phyloP scores from a whole-genome alignment of 768 basidiomycete genomes.

The Trametes villosa region DNA sequence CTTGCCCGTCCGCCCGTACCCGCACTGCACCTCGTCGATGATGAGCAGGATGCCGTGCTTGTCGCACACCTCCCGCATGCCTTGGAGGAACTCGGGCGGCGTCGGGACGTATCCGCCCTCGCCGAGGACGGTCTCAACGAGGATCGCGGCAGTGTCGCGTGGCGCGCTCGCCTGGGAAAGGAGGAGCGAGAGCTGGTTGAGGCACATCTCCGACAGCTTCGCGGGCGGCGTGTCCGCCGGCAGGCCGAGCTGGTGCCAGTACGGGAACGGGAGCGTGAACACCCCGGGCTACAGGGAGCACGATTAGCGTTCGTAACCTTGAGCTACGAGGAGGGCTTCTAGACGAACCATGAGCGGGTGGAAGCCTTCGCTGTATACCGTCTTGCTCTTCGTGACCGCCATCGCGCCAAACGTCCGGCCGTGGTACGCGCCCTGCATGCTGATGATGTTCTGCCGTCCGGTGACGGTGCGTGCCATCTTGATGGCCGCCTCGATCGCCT shows the following conservation, averaged over 20 bases:
- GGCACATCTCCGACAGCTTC: conserved; percentile 61
- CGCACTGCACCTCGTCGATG: conserved; percentile 87
- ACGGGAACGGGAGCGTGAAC: conserved; percentile 83
- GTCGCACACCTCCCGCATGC: conserved; percentile 85
- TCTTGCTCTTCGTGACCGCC: conserved; percentile 94
- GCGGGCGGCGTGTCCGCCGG: conserved; percentile 56
- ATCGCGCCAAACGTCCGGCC: conserved; percentile 93
- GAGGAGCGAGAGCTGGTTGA: conserved; percentile 83
- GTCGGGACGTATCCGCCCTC: conserved; percentile 97
- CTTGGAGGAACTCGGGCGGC: conserved; percentile 76
- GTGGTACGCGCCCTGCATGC: conserved; percentile 93
- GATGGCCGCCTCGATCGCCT: conserved; percentile 88
- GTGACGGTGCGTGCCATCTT: conserved; percentile 86
- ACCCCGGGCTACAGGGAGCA: conserved; percentile 70
- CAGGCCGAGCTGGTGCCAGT: conserved; percentile 85
- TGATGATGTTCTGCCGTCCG: conserved; percentile 83
- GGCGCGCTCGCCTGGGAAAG: conserved; percentile 82
- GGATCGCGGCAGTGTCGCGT: conserved; percentile 87
- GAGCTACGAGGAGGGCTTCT: not conserved
- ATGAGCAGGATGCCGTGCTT: conserved; percentile 84
- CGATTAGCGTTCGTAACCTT: not conserved
- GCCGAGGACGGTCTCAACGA: conserved; percentile 92
- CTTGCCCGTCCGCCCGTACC: conserved; percentile 87
- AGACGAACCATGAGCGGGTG: conserved; percentile 79
- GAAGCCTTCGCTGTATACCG: conserved; percentile 79